Conservation (phyloP, 371 early-diverging fungal species). For the Mucor irregularis region DNA sequence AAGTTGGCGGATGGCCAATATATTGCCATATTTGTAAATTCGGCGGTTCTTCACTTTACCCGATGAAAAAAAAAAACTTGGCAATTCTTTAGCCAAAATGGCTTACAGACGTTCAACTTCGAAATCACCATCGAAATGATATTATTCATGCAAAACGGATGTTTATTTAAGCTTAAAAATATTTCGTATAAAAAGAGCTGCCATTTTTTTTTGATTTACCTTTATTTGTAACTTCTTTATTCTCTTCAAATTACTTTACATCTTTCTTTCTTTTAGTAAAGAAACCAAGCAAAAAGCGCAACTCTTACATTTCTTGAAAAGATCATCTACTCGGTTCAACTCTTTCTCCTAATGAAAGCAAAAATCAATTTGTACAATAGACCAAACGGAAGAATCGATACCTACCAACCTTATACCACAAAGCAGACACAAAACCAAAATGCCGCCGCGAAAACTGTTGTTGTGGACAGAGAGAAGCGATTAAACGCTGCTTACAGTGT, state of each 20-base stretch:
- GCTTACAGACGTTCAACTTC: too few species aligned
- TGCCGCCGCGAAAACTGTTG: not conserved
- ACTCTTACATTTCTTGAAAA: too few species aligned
- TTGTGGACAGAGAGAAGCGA: constrained; percentile 11
- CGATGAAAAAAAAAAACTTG: too few species aligned
- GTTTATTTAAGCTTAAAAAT: constrained; percentile 20
- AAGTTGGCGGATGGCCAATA: too few species aligned
- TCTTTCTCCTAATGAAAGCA: constrained; percentile 10
- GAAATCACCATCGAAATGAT: too few species aligned
- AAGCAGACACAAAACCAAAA: not conserved
- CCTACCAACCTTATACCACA: not conserved
- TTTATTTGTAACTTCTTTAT: not conserved
- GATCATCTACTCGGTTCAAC: too few species aligned
- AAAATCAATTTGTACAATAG: constrained; percentile 13
- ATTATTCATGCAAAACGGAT: constrained; percentile 17
- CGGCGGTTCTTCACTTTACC: too few species aligned
- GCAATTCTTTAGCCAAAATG: too few species aligned
- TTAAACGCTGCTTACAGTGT: constrained; percentile 12
- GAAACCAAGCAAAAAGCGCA: too few species aligned
- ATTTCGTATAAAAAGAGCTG: not conserved
- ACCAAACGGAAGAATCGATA: constrained; percentile 3
- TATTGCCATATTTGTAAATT: too few species aligned
- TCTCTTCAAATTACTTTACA: not conserved
- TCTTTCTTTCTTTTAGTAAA: not conserved
- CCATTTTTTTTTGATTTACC: not conserved